Evolutionary conservation across 106 monocot genomes (phyloP).

Genomic region (Apostasia shenzhenica): DNA sequence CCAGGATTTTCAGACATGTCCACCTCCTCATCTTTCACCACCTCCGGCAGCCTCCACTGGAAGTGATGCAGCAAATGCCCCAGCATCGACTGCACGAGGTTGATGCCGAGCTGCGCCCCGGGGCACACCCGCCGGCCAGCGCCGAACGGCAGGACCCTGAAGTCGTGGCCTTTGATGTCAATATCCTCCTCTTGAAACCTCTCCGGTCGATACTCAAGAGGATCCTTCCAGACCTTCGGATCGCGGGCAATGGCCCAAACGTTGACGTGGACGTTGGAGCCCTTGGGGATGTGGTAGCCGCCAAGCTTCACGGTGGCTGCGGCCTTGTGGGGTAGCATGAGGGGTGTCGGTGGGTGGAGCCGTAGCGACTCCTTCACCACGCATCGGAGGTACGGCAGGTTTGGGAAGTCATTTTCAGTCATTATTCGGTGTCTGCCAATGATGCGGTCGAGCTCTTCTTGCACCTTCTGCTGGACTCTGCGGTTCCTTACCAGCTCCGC

Average conservation of each 20-base stretch:
- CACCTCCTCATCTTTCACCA: conserved; percentile 42
- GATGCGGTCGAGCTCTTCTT: conserved; percentile 78
- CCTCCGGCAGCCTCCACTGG: conserved; percentile 59
- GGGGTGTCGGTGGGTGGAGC: conserved; percentile 89
- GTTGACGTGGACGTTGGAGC: conserved; percentile 70
- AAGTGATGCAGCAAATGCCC: conserved; percentile 92
- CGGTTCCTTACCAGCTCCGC: conserved; percentile 76
- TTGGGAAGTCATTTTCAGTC: conserved; percentile 63
- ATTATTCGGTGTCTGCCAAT: conserved; percentile 57
- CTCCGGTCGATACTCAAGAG: conserved; percentile 66
- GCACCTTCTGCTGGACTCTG: conserved; percentile 56
- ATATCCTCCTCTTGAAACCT: conserved; percentile 78
- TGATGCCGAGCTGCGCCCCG: conserved; percentile 82
- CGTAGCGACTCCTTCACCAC: conserved; percentile 85
- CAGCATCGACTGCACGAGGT: conserved; percentile 79
- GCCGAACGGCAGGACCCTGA: conserved; percentile 79
- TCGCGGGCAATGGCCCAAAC: conserved; percentile 90
- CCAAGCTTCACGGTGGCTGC: conserved; percentile 48
- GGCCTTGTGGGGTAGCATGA: conserved; percentile 94
- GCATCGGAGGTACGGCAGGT: conserved; percentile 70
- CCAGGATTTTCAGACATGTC: conserved; percentile 83
- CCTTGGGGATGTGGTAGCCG: conserved; percentile 81
- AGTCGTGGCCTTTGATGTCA: conserved; percentile 83
- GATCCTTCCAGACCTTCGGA: conserved; percentile 65
- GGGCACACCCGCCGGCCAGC: conserved; percentile 89